Conservation (phyloP, 805 yeast genomes). For the Kluyveromyces aestuarii region DNA sequence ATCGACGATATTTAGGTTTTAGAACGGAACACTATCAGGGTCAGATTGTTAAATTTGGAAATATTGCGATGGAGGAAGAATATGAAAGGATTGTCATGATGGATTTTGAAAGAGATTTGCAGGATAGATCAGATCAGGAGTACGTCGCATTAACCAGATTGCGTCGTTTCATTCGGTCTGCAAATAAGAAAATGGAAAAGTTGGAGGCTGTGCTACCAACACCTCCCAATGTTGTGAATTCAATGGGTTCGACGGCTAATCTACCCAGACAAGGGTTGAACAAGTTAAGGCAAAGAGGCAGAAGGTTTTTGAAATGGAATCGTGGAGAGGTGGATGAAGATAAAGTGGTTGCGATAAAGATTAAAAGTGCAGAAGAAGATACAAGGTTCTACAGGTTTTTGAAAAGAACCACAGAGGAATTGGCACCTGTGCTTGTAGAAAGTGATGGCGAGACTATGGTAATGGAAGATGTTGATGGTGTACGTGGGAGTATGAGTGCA, state of each 20-base stretch:
- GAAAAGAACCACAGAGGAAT: conserved; percentile 5
- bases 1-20: no score
- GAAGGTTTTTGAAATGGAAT: conserved; percentile 5
- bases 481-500: not conserved
- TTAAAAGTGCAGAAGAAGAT: not conserved
- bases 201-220: conserved; percentile 1
- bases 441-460: not conserved
- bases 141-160: conserved; percentile 4
- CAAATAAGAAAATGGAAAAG: conserved; percentile 1
- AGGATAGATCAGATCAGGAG: not conserved
- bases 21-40: not conserved
- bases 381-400: conserved; percentile 5
- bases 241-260: not conserved
- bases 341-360: conserved; percentile 1
- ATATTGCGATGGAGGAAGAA: not conserved
- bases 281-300: conserved; percentile 6
- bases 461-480: not conserved
- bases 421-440: not conserved
- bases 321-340: conserved; percentile 2
- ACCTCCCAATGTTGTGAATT: not conserved
- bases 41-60: not conserved
- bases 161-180: conserved; percentile 4
- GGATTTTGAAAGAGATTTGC: not conserved
- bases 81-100: not conserved
- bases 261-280: conserved; percentile 3